Evolutionary conservation across 2,329 filamentous ascomycete genomes (phyloP), one percentile per base, ranked within the genome.

Genomic region (Hypoxylon sp.): DNA sequence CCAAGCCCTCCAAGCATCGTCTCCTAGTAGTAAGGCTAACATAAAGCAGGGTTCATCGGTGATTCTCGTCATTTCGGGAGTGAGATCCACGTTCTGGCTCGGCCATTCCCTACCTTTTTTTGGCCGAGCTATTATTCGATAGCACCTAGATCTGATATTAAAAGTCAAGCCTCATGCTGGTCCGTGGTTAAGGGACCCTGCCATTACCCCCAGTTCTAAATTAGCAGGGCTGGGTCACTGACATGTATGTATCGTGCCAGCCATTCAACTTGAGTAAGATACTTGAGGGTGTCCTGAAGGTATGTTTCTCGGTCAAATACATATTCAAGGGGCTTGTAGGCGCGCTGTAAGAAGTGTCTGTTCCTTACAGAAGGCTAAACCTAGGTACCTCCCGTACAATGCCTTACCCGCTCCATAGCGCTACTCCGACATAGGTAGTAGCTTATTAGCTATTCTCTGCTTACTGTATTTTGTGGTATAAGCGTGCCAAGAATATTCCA

Each of bases 61-160:
- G 69, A 65, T 70, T 71, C 69, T 70, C 69, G 58, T 70, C 69
- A 71, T 71, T 71, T 71, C 69, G 67, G 63, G 69, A 65, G 60
- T 60, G 58, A 71, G 69, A 71, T 70, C 69, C 66, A 67, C 60
- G 59, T 63, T 67, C 54, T 69, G 53, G 66, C 59, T 71, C 69
- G 69, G 69, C 67, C 66, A 51, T 71, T 71, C 63, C 69, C 69
- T 61, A 63, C 63, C 55, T 33, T 67, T 70, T 71, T 71, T 70
- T 63, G 63, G 60, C 69, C 66, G 63, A 70, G 59, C 63, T 59
- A 54, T 63, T 71, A 70, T 69, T 71, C 69, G 69, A 70, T 71
- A 64, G 54, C 61, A 62, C 60, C 52, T 53, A 69, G 67, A 71
- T 71, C 69, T 71, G 69, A 71, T 67, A 71, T 70, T 70, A 64